Base-by-base conservation (phyloP, 495 filamentous ascomycete species). In the Xeromyces bisporus region DNA sequence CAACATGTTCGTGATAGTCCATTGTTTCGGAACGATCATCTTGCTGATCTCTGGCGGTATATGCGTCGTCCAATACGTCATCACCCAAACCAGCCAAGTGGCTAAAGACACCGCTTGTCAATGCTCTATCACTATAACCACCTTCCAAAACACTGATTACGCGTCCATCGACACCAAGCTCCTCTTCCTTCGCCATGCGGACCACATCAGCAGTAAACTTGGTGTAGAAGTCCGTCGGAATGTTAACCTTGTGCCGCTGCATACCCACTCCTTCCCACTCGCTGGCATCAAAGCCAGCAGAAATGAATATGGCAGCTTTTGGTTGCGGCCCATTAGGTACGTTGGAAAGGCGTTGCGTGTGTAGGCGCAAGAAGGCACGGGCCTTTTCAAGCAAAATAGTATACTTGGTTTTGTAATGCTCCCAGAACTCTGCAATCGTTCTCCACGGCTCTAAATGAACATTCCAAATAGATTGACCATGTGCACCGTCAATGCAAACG, bases 201-300 rank as follows among this genome's bases (percentile, higher is more conserved):
- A 87, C 76, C 2, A 93, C 67, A 43, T 97, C 89, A 3, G 69
- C 67, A 0, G 89, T 87, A 36, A 97, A 76, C 2, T 75, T 68
- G 29, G 91, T 87, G 51, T 94, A 97, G 48, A 97, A 97, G 18
- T 84, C 84, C 5, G 87, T 96, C 0, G 91, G 89, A 6, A 97
- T 86, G 52, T 93, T 89, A 35, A 91, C 82, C 31, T 75, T 73
- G 53, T 97, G 89, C 29, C 89, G 64, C 47, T 96, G 89, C 91
- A 97, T 96, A 1, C 77, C 81, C 2, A 62, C 48, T n/a, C 73
- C 68, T 50, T 97, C 89, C 71, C 80, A 86, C 46, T 96, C 81
- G 43, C 84, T 93, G 3, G 89, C 91, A 58, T 97, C 89, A 41
- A 97, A 97, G 0, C 89, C 89, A 1, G 89, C 87, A 18, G 84